Conservation (phyloP, 768 basidiomycete species). For the Suillus subalutaceus region DNA sequence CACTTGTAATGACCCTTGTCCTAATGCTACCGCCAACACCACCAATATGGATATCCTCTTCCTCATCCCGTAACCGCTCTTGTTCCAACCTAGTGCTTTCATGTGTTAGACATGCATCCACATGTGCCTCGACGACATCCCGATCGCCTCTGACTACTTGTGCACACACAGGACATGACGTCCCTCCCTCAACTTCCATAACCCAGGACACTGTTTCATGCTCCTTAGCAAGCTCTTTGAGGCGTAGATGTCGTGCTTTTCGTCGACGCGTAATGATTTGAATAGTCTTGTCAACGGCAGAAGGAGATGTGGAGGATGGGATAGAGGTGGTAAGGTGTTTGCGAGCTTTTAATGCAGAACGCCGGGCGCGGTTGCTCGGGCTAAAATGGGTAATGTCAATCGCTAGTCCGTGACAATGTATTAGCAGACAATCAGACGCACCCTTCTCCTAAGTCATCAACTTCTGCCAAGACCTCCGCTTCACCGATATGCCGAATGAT, state of each 20-base stretch:
- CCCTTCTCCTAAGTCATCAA: conserved; percentile 58
- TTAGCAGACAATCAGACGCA: conserved; percentile 33
- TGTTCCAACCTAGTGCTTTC: conserved; percentile 44
- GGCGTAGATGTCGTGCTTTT: conserved; percentile 64
- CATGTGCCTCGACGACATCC: conserved; percentile 77
- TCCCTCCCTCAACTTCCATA: conserved; percentile 37
- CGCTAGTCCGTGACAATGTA: conserved; percentile 32
- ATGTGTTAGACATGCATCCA: conserved; percentile 77
- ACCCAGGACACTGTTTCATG: conserved; percentile 48
- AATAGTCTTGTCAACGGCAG: conserved; percentile 55
- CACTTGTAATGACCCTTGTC: conserved; percentile 39
- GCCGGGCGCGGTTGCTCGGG: conserved; percentile 30
- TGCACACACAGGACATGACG: conserved; percentile 74
- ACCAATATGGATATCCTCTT: conserved; percentile 35
- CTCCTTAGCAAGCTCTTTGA: conserved; percentile 69
- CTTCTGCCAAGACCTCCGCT: conserved; percentile 51
- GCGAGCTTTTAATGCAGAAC: conserved; percentile 49
- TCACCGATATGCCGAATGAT: conserved; percentile 69
- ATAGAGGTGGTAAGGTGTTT: conserved; percentile 34
- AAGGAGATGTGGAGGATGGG: conserved; percentile 29
- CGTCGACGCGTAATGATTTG: conserved; percentile 67
- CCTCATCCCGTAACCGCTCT: conserved; percentile 33
- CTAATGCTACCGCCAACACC: conserved; percentile 51
- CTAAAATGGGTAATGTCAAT: conserved; percentile 38
- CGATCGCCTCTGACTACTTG: conserved; percentile 60